Percentiles rank a stretch among this genome's conserved stretches.
phyloP scores from a whole-genome alignment of 2,329 filamentous ascomycete species.

The Botrytis porri region DNA sequence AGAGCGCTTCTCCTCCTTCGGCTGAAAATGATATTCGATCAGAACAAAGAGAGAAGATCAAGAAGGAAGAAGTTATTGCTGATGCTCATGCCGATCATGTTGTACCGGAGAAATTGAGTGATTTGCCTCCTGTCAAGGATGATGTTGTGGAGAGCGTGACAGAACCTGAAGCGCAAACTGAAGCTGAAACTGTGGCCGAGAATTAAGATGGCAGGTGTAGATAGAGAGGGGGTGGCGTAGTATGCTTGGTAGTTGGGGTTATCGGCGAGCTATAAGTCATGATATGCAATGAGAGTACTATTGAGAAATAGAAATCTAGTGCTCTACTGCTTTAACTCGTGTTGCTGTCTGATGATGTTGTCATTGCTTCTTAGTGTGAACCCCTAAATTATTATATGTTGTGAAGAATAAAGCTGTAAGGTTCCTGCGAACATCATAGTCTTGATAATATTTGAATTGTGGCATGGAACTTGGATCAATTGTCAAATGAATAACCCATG shows the following conservation, averaged over 20 bases:
- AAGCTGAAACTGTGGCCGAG: constrained; percentile 22
- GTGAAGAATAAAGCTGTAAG: not conserved
- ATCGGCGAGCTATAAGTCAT: not conserved
- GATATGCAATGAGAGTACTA: not conserved
- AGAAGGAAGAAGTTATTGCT: constrained; percentile 22
- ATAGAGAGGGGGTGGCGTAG: not conserved
- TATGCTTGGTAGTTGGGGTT: not conserved
- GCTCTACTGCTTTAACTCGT: not conserved
- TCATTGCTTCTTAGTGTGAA: not conserved
- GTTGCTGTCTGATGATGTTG: not conserved
- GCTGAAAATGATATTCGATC: constrained; percentile 23
- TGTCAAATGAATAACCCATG: not conserved
- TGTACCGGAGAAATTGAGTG: constrained; percentile 24
- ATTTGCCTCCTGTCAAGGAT: constrained; percentile 23
- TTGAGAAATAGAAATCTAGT: not conserved
- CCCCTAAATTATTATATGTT: not conserved
- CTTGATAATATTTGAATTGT: not conserved
- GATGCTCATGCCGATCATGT: constrained; percentile 18
- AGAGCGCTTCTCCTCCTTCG: constrained; percentile 21
- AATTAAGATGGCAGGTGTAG: constrained; percentile 22
- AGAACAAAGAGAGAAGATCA: constrained; percentile 23
- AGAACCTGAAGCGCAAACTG: constrained; percentile 23
- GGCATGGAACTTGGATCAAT: not conserved
- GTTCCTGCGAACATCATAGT: no score
- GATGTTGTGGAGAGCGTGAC: constrained; percentile 7